Percentiles rank a stretch among this genome's conserved stretches.
Conservation (phyloP, 139 green algal genomes). For the Coccomyxa sp. region DNA sequence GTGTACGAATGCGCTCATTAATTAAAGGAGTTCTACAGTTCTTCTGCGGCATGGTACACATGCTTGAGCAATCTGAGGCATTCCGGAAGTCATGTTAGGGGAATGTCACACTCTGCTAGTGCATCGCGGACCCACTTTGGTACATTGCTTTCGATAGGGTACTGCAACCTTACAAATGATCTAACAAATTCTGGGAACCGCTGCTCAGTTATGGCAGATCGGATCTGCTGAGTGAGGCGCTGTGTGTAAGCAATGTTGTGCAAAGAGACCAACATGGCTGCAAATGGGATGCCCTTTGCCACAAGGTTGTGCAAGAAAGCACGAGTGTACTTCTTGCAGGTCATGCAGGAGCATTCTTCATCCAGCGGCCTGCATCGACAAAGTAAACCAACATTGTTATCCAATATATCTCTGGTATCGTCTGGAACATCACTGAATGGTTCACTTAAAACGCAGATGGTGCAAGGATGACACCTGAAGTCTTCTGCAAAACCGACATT, state of each 20-base stretch:
- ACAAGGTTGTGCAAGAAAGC: constrained; percentile 82
- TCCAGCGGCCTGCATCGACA: constrained; percentile 60
- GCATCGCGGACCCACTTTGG: not conserved
- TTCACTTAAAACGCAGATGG: too few relatives aligned
- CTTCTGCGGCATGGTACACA: too few relatives aligned
- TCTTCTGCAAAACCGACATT: constrained; percentile 52
- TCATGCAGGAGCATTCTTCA: constrained; percentile 65
- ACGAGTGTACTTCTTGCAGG: constrained; percentile 70
- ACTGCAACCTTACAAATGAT: constrained; percentile 60
- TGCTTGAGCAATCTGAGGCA: too few relatives aligned
- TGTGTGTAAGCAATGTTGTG: constrained; percentile 93
- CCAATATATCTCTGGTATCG: not conserved
- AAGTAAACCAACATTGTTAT: not conserved
- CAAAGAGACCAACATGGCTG: constrained; percentile 69
- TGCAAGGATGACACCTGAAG: constrained; percentile 31
- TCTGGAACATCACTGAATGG: too few relatives aligned
- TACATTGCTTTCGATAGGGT: constrained; percentile 26
- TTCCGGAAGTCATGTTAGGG: too few relatives aligned
- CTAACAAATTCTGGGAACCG: constrained; percentile 67
- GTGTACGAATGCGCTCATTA: too few relatives aligned
- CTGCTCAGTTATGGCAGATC: constrained; percentile 52
- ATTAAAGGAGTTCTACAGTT: too few relatives aligned
- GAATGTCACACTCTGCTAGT: not conserved
- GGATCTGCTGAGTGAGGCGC: constrained; percentile 50
- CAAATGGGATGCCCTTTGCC: constrained; percentile 56